These are phyloP conservation scores for Podila epigama DNA, from an alignment of 192 early-diverging fungal genomes.

Conservation along the genomic window DNA sequence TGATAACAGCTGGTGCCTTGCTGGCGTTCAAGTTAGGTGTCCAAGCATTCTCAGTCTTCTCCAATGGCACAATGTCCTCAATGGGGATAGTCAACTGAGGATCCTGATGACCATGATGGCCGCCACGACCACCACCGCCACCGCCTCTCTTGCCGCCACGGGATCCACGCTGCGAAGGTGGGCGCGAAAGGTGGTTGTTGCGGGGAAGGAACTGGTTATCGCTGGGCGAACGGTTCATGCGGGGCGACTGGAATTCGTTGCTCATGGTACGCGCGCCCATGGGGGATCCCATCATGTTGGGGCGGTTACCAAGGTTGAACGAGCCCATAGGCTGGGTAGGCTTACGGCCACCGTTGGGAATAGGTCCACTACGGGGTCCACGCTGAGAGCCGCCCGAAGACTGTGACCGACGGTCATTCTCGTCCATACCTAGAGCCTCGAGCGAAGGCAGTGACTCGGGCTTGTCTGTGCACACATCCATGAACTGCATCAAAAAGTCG, in stretches of 20 bases:
- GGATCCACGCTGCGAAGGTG: constrained; percentile 56
- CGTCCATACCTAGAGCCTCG: constrained; percentile 56
- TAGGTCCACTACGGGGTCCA: constrained; percentile 30
- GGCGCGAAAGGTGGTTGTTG: constrained; percentile 41
- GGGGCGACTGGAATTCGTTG: constrained; percentile 18
- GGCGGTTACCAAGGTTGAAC: constrained; percentile 53
- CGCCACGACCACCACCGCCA: constrained; percentile 62
- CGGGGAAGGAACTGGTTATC: constrained; percentile 25
- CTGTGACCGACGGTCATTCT: constrained; percentile 41
- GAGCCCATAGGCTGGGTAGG: constrained; percentile 39
- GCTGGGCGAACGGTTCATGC: constrained; percentile 27
- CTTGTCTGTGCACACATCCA: constrained; percentile 65
- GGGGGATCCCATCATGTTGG: constrained; percentile 45
- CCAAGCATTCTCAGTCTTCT: constrained; percentile 87
- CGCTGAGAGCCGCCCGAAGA: constrained; percentile 25
- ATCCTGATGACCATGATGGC: constrained; percentile 57
- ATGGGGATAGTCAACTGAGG: constrained; percentile 57
- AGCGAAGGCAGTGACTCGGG: constrained; percentile 63
- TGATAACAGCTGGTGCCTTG: constrained; percentile 47
- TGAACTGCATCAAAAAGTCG: constrained; percentile 85
- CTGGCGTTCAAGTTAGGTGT: constrained; percentile 59
- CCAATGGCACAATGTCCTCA: constrained; percentile 79
- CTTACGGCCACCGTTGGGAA: constrained; percentile 46
- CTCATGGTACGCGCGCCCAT: constrained; percentile 55
- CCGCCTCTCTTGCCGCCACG: constrained; percentile 53